phyloP scores from a whole-genome alignment of 108 stramenopile genomes.

The Ochromonas danica region DNA sequence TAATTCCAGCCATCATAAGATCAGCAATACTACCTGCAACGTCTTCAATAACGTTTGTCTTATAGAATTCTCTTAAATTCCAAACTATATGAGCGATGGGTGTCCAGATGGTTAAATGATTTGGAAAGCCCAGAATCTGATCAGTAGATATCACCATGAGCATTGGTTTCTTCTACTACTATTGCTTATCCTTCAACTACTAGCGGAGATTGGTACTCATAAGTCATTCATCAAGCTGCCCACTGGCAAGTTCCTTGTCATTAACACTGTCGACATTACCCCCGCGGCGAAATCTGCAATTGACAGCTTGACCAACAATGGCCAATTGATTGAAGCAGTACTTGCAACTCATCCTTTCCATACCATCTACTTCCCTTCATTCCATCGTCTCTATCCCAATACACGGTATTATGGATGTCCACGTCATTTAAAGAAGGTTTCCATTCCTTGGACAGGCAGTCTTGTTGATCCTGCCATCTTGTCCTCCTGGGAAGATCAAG shows the following conservation, averaged over 20 bases:
- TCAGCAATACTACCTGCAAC: too few relatives aligned
- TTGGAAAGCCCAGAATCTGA: too few relatives aligned
- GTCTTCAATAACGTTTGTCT: too few relatives aligned
- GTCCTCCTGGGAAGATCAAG: neutral
- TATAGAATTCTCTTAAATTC: too few relatives aligned
- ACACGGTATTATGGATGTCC: neutral
- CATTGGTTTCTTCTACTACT: too few relatives aligned
- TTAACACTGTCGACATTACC: neutral
- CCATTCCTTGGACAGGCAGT: neutral
- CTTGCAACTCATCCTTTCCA: constrained; percentile 29
- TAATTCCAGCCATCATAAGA: too few relatives aligned
- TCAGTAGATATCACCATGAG: too few relatives aligned
- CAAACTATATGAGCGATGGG: too few relatives aligned
- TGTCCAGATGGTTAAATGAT: too few relatives aligned
- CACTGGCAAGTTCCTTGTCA: neutral
- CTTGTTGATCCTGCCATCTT: neutral
- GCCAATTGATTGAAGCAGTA: constrained; percentile 3
- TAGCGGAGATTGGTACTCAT: neutral
- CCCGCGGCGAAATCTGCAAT: neutral
- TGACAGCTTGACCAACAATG: neutral
- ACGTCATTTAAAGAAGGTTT: neutral
- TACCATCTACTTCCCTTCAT: neutral
- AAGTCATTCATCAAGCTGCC: neutral
- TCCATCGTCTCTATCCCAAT: neutral
- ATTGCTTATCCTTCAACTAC: too few relatives aligned